Evolutionary conservation across 192 early-diverging fungal species (phyloP).

Genomic region (Coemansia javaensis): DNA sequence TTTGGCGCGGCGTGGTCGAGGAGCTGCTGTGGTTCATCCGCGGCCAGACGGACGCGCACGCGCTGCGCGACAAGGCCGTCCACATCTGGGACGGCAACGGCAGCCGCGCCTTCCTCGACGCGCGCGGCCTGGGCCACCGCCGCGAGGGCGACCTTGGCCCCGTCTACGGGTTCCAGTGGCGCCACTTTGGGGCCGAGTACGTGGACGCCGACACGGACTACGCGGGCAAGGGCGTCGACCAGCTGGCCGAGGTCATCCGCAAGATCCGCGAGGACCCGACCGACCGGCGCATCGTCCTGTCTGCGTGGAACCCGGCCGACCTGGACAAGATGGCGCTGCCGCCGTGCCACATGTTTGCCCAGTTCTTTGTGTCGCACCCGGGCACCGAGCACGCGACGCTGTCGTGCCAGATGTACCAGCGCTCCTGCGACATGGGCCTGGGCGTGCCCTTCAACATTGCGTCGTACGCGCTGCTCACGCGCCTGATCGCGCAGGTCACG

Average conservation of each 20-base stretch:
- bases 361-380: conserved; percentile 88
- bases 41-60: conserved; percentile 75
- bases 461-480: conserved; percentile 87
- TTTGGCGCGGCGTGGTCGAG: conserved; percentile 84
- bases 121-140: conserved; percentile 65
- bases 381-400: conserved; percentile 54
- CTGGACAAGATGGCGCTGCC: conserved; percentile 88
- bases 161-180: conserved; percentile 98
- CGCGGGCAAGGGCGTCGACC: conserved; percentile 87
- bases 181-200: conserved; percentile 96
- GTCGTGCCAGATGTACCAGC: conserved; percentile 94
- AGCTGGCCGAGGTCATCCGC: conserved; percentile 79
- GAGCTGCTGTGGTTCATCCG: conserved; percentile 95
- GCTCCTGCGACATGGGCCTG: conserved; percentile 91
- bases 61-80: conserved; percentile 70
- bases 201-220: conserved; percentile 79
- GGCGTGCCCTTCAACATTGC: conserved; percentile 99
- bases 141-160: conserved; percentile 88
- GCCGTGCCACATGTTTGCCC: conserved; percentile 95
- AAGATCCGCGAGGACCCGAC: conserved; percentile 81
- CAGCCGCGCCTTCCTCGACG: conserved; percentile 83
- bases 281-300: conserved; percentile 88
- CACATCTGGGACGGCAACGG: conserved; percentile 92
- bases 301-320: conserved; percentile 97
- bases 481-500: conserved; percentile 85